These are phyloP conservation scores for Paraphoma sp. DNA, from an alignment of 2,329 filamentous ascomycete genomes.

Conservation along the genomic window DNA sequence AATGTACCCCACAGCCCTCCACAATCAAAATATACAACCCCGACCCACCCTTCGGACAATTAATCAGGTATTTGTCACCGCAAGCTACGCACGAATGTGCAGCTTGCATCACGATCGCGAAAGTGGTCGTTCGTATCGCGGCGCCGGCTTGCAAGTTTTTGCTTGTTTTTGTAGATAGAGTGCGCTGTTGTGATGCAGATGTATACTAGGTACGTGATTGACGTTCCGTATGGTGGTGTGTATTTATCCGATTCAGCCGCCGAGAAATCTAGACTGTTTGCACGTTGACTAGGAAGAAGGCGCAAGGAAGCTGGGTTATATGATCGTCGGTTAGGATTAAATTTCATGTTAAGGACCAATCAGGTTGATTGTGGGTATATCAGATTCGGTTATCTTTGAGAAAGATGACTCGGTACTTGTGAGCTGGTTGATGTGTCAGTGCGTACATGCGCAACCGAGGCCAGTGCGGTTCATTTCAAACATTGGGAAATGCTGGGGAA, in stretches of 20 bases:
- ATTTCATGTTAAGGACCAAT: not conserved
- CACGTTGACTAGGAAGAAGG: not conserved
- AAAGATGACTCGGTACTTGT: not conserved
- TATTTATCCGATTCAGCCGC: not conserved
- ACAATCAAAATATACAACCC: not conserved
- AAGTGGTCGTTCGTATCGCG: not conserved
- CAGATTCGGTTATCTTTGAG: not conserved
- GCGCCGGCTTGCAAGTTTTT: not conserved
- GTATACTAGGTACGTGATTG: no score
- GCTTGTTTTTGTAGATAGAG: not conserved
- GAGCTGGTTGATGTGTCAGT: no score
- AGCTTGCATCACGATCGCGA: not conserved
- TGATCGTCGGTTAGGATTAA: not conserved
- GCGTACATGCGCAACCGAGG: no score
- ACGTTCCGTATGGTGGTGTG: no score
- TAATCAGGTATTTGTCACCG: not conserved
- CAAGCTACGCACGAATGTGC: not conserved
- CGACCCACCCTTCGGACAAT: not conserved
- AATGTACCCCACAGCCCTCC: constrained; percentile 2
- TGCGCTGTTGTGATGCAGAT: no score
- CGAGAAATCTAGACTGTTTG: not conserved
- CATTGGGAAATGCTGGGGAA: no score
- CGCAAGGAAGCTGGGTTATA: not conserved
- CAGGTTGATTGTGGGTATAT: no score
- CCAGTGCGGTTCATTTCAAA: no score